Evolutionary conservation across 106 monocot species (phyloP), one percentile per base, ranked within the genome.

Genomic region (Amphibolis antarctica): DNA sequence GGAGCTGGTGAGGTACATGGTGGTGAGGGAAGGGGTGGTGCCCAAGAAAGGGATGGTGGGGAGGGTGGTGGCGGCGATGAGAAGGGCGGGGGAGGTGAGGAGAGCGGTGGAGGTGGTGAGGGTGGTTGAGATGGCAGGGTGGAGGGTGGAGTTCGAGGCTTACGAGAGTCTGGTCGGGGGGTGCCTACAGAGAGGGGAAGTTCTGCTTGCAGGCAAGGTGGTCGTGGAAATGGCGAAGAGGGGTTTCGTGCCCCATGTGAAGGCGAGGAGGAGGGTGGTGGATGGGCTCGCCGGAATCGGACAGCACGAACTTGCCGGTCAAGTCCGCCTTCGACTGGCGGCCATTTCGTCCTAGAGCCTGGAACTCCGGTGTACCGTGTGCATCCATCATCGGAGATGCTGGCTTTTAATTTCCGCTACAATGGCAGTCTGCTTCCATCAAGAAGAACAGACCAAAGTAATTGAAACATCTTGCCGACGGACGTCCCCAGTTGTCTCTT

Each of bases 171-270:
- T 54, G 31, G 54, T 50, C n/a, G 72, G 68, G 63, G 78, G 72
- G 55, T 78, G 71, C 26, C n/a, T 78, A 45, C 53, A 72, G 31
- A 25, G 54, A 7, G 28, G 71, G 13, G 71, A 77, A 46, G 30
- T 77, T 46, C 71, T 77, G 58, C 9, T 52, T 42, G 77, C 71
- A 12, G 77, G 71, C 22, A 71, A 72, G 66, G 60, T 72, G 77
- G 46, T 72, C 28, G 71, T 67, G 50, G 66, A 72, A 31, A 77
- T 77, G 77, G 36, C 62, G 1, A 44, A 44, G 22, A 51, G 59
- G 28, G 77, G 77, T 1, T 77, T 62, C 46, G 30, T 72, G 12
- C 62, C 77, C 9, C 53, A 53, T 46, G 28, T 67, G 9, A 22
- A 66, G 47, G 30, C 60, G 7, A 49, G 71, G 47, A 42, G 18